Percentiles rank a stretch among this genome's conserved stretches.
These are phyloP conservation scores for Fusarium sublunatum DNA, from an alignment of 2,329 filamentous ascomycete species.

Conservation along the genomic window DNA sequence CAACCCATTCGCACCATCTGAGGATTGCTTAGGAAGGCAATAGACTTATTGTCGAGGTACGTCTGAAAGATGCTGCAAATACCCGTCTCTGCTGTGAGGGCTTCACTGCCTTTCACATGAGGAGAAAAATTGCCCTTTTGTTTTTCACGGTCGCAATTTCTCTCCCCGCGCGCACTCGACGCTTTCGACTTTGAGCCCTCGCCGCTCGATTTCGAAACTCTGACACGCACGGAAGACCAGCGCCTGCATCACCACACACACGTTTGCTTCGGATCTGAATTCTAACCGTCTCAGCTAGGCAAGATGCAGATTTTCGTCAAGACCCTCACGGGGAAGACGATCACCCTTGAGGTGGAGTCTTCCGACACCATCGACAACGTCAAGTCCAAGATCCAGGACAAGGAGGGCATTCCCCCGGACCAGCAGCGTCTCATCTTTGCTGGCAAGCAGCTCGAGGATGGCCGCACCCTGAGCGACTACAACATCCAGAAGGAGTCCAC, in stretches of 20 bases:
- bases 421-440: slow-evolving; percentile 99
- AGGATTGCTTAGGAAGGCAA: slow-evolving; percentile 73
- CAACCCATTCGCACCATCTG: slow-evolving; percentile 60
- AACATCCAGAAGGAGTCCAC: slow-evolving; percentile 99
- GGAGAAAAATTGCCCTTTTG: slow-evolving; percentile 38
- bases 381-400: slow-evolving; percentile 98
- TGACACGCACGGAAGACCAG: slow-evolving; percentile 17
- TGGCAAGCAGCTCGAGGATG: slow-evolving; percentile 99
- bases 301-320: slow-evolving; percentile 84
- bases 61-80: slow-evolving; percentile 64
- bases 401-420: slow-evolving; percentile 99
- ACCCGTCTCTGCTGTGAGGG: slow-evolving; percentile 44
- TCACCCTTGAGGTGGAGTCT: slow-evolving; percentile 99
- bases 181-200: slow-evolving; percentile 25
- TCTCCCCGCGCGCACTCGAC: slow-evolving; percentile 24
- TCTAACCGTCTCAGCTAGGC: slow-evolving; percentile 64
- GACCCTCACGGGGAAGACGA: slow-evolving; percentile 98
- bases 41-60: slow-evolving; percentile 70
- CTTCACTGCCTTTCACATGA: slow-evolving; percentile 50
- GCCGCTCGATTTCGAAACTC: slow-evolving; percentile 22
- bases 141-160: slow-evolving; percentile 20
- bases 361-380: slow-evolving; percentile 99
- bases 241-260: slow-evolving; percentile 13
- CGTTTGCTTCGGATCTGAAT: slow-evolving; percentile 26
- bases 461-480: slow-evolving; percentile 99